Base-by-base conservation (phyloP, 192 early-diverging fungal genomes). In the Linnemannia exigua region DNA sequence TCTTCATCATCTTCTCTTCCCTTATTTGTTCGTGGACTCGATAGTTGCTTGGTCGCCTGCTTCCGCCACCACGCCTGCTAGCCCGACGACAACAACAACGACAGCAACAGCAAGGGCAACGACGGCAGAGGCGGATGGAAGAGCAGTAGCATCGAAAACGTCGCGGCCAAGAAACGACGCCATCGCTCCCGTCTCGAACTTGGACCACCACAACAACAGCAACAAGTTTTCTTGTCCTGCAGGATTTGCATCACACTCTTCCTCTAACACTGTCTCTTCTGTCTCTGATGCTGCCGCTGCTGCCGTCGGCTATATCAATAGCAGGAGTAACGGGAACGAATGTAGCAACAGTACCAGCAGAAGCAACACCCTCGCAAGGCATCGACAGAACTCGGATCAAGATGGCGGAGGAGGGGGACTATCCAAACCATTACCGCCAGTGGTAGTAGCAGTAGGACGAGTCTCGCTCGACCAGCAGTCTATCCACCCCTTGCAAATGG, bases 401-500 rank as follows among this genome's bases (percentile, higher is more conserved):
- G 58, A 9, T 25, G 36, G 37, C 31, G 17, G 44, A 44, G 41
- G 41, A 44, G 41, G n/a, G n/a, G n/a, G 41, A 44, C 41, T 44
- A 44, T 44, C 41, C 41, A 44, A 44, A 44, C 41, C 41, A 44
- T 9, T 44, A 9, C 41, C 41, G 9, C 22, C 58, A 58, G 74
- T 36, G 38, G 66, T 8, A 28, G 66, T 8, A 28, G 17, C 72
- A 70, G 41, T 70, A 31, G 35, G 67, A 35, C 70, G 78, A 46
- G 41, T 77, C 3, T 77, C 84, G 19, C 38, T 61, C 22, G 75
- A 86, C 41, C 77, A 77, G 22, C 69, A 86, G 16, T 80, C 84
- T n/a, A 80, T 86, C 50, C 84, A 86, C 54, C 84, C 84, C 35
- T 33, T 86, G 19, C 61, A 86, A 17, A 3, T 80, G 36, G 74